phyloP scores from a whole-genome alignment of 169 alveolate species.

The Cryptosporidium sp. region DNA sequence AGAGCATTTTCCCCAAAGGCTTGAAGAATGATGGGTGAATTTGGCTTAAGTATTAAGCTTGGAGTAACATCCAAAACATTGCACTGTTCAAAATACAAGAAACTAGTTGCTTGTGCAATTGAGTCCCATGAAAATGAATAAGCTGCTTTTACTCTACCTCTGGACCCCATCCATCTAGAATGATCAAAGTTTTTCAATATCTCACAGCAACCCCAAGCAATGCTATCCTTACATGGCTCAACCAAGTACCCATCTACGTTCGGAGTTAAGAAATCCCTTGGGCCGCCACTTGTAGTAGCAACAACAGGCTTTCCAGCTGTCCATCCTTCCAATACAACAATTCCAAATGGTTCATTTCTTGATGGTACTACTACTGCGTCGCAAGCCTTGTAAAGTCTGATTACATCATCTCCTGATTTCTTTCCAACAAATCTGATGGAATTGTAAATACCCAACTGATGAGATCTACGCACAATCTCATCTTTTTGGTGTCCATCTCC shows the following conservation, averaged over 20 bases:
- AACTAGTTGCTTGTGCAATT: slow-evolving; percentile 79
- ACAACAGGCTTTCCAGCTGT: slow-evolving; percentile 85
- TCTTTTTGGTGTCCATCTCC: slow-evolving; percentile 86
- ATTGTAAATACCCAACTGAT: slow-evolving; percentile 79
- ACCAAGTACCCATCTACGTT: slow-evolving; percentile 80
- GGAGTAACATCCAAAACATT: slow-evolving; percentile 78
- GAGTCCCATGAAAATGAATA: slow-evolving; percentile 82
- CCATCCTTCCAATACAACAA: slow-evolving; percentile 86
- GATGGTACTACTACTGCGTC: slow-evolving; percentile 87
- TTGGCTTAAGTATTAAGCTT: slow-evolving; percentile 43
- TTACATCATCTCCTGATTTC: slow-evolving; percentile 74
- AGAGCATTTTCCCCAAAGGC: slow-evolving; percentile 73
- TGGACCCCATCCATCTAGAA: slow-evolving; percentile 82
- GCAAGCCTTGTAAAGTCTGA: slow-evolving; percentile 84
- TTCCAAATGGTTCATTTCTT: slow-evolving; percentile 86
- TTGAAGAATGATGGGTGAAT: slow-evolving; percentile 40
- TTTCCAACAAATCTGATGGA: slow-evolving; percentile 74
- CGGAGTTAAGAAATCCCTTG: slow-evolving; percentile 83
- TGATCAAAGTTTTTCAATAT: slow-evolving; percentile 80
- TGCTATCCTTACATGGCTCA: slow-evolving; percentile 85
- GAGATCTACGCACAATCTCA: slow-evolving; percentile 81
- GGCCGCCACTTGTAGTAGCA: slow-evolving; percentile 87
- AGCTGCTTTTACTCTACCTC: slow-evolving; percentile 82
- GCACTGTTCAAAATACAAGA: slow-evolving; percentile 79
- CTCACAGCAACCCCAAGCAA: slow-evolving; percentile 84